phyloP scores from a whole-genome alignment of 2,329 filamentous ascomycete genomes.

The Diaporthe ampelina region DNA sequence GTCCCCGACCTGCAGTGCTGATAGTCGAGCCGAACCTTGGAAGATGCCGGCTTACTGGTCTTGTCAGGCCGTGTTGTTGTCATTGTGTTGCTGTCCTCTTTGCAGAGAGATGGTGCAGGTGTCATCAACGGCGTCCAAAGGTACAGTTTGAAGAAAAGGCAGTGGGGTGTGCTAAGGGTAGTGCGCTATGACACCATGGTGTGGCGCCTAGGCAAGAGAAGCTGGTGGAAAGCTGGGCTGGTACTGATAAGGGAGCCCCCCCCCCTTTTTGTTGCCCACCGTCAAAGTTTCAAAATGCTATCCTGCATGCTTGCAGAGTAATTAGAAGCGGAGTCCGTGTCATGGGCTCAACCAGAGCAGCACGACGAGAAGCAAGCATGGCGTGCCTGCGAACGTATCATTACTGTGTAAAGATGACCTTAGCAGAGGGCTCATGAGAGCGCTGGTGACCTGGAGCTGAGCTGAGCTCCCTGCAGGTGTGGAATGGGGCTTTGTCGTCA shows the following conservation, averaged over 20 bases:
- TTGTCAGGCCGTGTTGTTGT: background rate
- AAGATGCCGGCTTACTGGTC: background rate
- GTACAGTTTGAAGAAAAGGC: background rate
- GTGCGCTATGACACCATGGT: constrained; percentile 29
- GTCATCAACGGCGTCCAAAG: constrained; percentile 19
- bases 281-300: constrained; percentile 23
- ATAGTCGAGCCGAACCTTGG: background rate
- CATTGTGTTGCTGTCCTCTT: background rate
- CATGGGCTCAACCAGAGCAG: background rate
- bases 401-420: background rate
- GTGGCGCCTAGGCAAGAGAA: constrained; percentile 27
- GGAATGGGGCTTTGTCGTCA: constrained; percentile 21
- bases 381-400: background rate
- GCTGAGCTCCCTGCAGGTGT: background rate
- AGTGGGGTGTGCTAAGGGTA: background rate
- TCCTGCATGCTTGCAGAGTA: constrained; percentile 22
- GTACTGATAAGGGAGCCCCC: constrained; percentile 15
- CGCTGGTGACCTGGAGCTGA: background rate
- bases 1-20: background rate
- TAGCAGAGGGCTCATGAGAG: background rate
- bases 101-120: background rate
- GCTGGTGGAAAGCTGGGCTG: constrained; percentile 9
- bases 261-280: constrained; percentile 23
- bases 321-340: constrained; percentile 16
- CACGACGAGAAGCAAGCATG: background rate